Evolutionary conservation across 2,329 filamentous ascomycete species (phyloP).

Genomic region (Diaporthe humulicola): DNA sequence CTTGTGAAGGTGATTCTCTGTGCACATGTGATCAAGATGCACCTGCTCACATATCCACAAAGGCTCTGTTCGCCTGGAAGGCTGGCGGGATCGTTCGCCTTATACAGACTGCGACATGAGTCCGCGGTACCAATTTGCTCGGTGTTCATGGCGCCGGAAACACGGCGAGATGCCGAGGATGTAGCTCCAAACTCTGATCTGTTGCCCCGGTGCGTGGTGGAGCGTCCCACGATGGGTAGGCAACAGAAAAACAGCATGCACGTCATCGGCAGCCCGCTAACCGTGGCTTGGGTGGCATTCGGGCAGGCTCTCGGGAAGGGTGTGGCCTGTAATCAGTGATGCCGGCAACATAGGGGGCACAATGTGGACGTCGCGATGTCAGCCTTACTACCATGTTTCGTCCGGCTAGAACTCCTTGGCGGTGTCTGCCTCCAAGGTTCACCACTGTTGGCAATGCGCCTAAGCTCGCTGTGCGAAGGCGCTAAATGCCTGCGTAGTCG

Average conservation of each 20-base stretch:
- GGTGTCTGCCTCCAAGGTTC: background rate
- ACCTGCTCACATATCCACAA: background rate
- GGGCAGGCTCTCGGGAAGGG: background rate
- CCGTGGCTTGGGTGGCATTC: background rate
- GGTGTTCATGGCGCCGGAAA: background rate
- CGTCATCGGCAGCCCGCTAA: background rate
- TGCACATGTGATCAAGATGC: background rate
- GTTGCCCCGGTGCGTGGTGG: background rate
- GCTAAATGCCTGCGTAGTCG: background rate
- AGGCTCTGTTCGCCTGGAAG: no score
- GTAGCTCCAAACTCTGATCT: slow-evolving; percentile 6
- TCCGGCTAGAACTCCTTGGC: slow-evolving; percentile 11
- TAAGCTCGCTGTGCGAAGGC: background rate
- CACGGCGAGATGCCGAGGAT: background rate
- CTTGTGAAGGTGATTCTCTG: background rate
- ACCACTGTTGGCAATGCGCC: slow-evolving; percentile 1
- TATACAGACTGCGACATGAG: background rate
- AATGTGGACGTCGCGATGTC: background rate
- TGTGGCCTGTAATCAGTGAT: background rate
- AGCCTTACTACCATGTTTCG: background rate
- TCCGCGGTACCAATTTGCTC: background rate
- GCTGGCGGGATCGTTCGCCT: background rate
- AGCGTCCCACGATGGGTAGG: background rate
- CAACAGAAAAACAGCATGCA: background rate
- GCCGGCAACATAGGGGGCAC: background rate